Evolutionary conservation across 306 rosid genomes (phyloP), one percentile per base, ranked within the genome.

Genomic region (Quercus variabilis): DNA sequence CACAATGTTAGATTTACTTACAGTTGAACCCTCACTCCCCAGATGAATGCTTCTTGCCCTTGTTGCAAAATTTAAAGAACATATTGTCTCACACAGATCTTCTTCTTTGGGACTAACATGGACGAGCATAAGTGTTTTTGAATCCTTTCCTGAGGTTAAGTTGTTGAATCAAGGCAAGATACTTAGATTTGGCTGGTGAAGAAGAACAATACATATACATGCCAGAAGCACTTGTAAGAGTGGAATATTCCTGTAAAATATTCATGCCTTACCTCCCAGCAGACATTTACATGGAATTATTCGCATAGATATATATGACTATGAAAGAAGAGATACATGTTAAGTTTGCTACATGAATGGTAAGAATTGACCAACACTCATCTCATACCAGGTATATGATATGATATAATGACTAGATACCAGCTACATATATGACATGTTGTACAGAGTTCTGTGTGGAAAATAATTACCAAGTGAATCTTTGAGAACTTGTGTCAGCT

Each of bases 61-160:
- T 38, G 87, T 80, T 33, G 87, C 85, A 20, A 84, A 84, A 74
- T 81, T 77, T 63, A 84, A 73, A 57, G 87, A 76, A 70, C 85
- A 84, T 55, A 80, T 62, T 76, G 87, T 84, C 73, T 84, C 87
- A 30, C 85, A 80, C 41, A 84, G 68, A 77, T 84, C 87, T 57
- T 84, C 84, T 77, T 84, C 87, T 58, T 73, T 84, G 65, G 82
- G 82, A 80, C 87, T 84, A 43, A 80, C 76, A 69, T 84, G 87
- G 55, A 80, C 87, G 31, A 84, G 78, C 84, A 84, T 80, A 71
- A 84, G 87, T 63, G 82, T 76, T 77, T 84, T 84, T 67, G 87
- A 84, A 77, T 77, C 84, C 79, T 68, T 78, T 68, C 87, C 87
- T 84, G 84, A 73, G 54, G n/a, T 55, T 33, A 20, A 10, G 20